These are phyloP conservation scores for Botryotinia globosa DNA, from an alignment of 2,329 filamentous ascomycete genomes.

Conservation along the genomic window DNA sequence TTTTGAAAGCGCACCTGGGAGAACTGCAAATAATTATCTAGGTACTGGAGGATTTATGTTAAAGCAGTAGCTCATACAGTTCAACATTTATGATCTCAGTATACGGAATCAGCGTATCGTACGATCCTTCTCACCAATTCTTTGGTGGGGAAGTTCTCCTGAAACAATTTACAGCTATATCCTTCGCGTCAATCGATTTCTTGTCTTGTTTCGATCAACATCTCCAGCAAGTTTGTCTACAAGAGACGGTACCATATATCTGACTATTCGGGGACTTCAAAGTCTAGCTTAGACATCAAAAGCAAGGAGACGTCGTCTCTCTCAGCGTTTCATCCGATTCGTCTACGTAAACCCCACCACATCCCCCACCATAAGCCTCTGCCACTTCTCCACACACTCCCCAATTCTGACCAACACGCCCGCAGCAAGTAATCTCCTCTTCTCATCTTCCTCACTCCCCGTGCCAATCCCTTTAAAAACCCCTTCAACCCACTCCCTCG, in stretches of 20 bases:
- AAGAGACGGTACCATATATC: neutral
- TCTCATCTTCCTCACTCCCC: conserved; percentile 66
- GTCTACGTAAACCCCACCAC: conserved; percentile 37
- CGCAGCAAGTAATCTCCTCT: conserved; percentile 74
- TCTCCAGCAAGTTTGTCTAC: neutral
- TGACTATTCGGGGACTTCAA: neutral
- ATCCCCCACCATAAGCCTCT: conserved; percentile 72
- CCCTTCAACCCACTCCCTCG: conserved; percentile 76
- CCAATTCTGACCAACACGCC: conserved; percentile 73
- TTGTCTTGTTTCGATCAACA: neutral
- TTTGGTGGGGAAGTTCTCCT: neutral
- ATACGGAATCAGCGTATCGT: neutral
- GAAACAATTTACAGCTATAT: neutral
- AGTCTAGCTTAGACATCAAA: no score
- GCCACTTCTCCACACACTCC: conserved; percentile 80
- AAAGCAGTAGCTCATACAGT: neutral
- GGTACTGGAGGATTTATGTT: neutral
- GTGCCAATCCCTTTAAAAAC: conserved; percentile 60
- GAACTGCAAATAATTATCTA: neutral
- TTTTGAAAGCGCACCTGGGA: neutral
- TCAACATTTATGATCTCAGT: neutral
- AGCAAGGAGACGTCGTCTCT: neutral
- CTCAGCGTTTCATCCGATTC: neutral
- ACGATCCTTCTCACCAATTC: neutral
- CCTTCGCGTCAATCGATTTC: neutral